Conservation (phyloP, 495 filamentous ascomycete species). For the Penicillium canariense region DNA sequence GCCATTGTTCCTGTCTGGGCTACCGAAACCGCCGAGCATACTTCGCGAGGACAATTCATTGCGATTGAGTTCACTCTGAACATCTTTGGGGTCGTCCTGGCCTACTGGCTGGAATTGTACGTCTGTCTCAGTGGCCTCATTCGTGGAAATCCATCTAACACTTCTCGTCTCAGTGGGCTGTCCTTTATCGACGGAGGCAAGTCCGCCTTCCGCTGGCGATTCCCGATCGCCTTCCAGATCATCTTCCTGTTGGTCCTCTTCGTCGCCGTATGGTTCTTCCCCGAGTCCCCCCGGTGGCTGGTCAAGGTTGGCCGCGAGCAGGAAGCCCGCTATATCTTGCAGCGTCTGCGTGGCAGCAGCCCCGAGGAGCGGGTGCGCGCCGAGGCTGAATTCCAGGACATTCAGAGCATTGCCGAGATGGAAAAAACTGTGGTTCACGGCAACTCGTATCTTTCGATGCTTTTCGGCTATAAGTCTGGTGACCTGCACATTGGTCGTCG, state of each 20-base stretch:
- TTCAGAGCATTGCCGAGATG: constrained; percentile 55
- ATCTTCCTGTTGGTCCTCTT: constrained; percentile 55
- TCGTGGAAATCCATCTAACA: constrained; percentile 14
- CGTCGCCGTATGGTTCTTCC: constrained; percentile 57
- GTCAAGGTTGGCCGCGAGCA: constrained; percentile 60
- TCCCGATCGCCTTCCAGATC: constrained; percentile 72
- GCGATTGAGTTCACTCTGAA: constrained; percentile 73
- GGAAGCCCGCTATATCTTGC: constrained; percentile 61
- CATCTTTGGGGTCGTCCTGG: constrained; percentile 70
- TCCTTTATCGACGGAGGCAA: constrained; percentile 55
- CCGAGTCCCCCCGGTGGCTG: constrained; percentile 65
- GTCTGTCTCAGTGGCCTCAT: constrained; percentile 14
- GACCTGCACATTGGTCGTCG: constrained; percentile 64
- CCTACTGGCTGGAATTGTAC: constrained; percentile 71
- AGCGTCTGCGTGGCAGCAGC: constrained; percentile 57
- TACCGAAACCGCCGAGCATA: constrained; percentile 66
- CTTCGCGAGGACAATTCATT: constrained; percentile 66
- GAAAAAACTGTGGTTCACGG: constrained; percentile 51
- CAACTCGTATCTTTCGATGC: constrained; percentile 60
- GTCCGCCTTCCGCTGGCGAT: constrained; percentile 61
- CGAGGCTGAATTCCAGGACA: constrained; percentile 63
- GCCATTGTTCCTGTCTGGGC: constrained; percentile 72
- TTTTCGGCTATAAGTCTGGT: constrained; percentile 60
- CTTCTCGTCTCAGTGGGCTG: constrained; percentile 38
- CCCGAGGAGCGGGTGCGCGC: constrained; percentile 53